Base-by-base conservation (phyloP, 345 rosid species). In the Acer saccharum region DNA sequence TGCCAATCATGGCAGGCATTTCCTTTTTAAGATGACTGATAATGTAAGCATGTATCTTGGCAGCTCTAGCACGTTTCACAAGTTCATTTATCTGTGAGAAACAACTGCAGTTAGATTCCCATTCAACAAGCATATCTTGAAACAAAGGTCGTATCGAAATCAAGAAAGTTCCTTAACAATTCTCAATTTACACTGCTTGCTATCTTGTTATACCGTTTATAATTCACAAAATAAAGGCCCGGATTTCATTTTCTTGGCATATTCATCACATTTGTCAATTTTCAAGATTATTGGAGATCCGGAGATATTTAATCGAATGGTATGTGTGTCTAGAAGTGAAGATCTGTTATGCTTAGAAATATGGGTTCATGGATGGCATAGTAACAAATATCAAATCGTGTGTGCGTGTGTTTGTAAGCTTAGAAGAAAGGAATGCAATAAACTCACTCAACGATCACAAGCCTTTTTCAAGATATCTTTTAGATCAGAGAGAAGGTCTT, bases 401-500 rank as follows among this genome's bases (percentile, higher is more conserved):
- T 18, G 21, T 32, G 39, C 6, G 6, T 32, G 39, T 32, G 39
- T 32, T 0, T 32, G 39, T 58, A 11, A 39, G 65, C 65, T 35
- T 43, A 20, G 2, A 0, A 66, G 9, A 21, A 71, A 74, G 66
- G 44, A 43, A 63, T 21, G 70, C 3, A 79, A 81, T 69, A 64
- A 77, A 83, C 98, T 91, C 86, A 93, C 99, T 27, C 97, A 90
- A 44, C 97, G 97, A 89, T 94, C 98, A 72, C 99, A 97, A 80
- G 98, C 99, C 84, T 94, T 97, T 88, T 94, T 97, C 0, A 98
- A 98, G 65, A 94, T 90, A 78, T 94, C 94, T 86, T 91, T 94
- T 41, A 97, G 85, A 83, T 97, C 98, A 48, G 93, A 70, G 46
- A 97, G 90, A 76, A 97, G 98, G 84, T 93, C 93, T 2, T 91